phyloP scores from a whole-genome alignment of 1,284 basidiomycete genomes.

The Athelia psychrophila region DNA sequence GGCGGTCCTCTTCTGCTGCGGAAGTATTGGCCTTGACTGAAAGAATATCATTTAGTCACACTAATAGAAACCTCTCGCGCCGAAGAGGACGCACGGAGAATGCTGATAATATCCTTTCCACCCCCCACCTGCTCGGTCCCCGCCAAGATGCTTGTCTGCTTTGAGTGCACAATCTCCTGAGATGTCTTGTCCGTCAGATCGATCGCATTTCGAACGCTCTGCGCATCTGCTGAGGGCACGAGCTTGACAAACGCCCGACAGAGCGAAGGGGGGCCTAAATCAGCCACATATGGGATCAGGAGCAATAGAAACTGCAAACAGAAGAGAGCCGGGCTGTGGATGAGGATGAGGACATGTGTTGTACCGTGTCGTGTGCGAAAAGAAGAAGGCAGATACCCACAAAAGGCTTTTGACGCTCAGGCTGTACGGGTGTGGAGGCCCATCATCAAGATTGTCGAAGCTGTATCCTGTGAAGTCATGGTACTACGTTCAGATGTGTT shows the following conservation, averaged over 20 bases:
- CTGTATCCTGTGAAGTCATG: not conserved
- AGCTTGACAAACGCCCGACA: slow-evolving; percentile 32
- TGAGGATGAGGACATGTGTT: not conserved
- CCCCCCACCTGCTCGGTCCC: slow-evolving; percentile 31
- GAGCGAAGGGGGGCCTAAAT: slow-evolving; percentile 31
- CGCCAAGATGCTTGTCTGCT: slow-evolving; percentile 30
- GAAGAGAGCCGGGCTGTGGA: not conserved
- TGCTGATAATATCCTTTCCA: slow-evolving; percentile 46
- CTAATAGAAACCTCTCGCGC: not conserved
- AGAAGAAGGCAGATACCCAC: not conserved
- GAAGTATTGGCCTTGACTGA: slow-evolving; percentile 38
- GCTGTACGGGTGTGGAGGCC: not conserved
- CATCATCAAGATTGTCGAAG: not conserved
- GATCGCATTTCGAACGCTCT: slow-evolving; percentile 28
- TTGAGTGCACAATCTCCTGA: slow-evolving; percentile 34
- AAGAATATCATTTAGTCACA: not conserved
- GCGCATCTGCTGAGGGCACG: slow-evolving; percentile 29
- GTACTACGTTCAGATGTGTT: not conserved
- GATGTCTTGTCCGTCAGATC: slow-evolving; percentile 37
- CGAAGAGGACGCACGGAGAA: slow-evolving; percentile 28
- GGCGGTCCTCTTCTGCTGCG: slow-evolving; percentile 26
- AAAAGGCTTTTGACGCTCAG: not conserved
- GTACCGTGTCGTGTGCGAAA: not conserved
- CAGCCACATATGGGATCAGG: slow-evolving; percentile 29
- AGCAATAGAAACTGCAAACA: slow-evolving; percentile 16